Base-by-base conservation (phyloP, 176 grass and related monocot genomes). In the Oryza meyeriana region DNA sequence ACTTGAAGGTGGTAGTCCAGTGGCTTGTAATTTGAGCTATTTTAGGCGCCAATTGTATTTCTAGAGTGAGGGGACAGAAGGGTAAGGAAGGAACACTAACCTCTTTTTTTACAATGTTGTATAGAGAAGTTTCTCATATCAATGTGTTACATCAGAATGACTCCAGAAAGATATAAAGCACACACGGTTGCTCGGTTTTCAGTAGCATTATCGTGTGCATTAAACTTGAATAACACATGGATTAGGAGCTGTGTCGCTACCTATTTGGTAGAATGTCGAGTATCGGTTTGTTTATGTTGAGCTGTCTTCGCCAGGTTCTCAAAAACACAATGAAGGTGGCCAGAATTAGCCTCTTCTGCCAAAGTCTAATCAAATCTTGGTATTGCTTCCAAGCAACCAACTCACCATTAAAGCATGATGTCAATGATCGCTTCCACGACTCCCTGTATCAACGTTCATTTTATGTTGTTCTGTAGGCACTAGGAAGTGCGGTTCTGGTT, bases 31-130 rank as follows among this genome's bases (percentile, higher is more conserved):
- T 82, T 79, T 69, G 84, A 76, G 79, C 30, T 40, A 68, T 83
- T 79, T 75, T 75, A 69, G 79, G 80, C 69, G 61, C 68, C 88
- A 83, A 42, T 87, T 83, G 79, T 32, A 64, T 87, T 79, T 90
- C 68, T 87, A 83, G 84, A 83, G 84, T 22, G 88, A 87, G 79
- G 88, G 75, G 84, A 79, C 84, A 79, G 48, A 86, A 90, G 88
- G 75, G 79, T 69, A 82, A 86, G 68, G 66, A 90, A 74, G 79
- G 62, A 87, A 55, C 41, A 55, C 69, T 90, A 87, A 90, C 79
- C 1, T 26, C 25, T 61, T 75, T 13, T 10, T 59, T 25, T 55
- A 8, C 55, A 70, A 66, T 87, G 69, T 57, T 90, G 88, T 87
- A 90, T 87, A 90, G 79, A 83, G 75, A 83, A 79, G 48, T 87